Evolutionary conservation across 106 monocot species (phyloP).

Genomic region (Phalaenopsis equestris): DNA sequence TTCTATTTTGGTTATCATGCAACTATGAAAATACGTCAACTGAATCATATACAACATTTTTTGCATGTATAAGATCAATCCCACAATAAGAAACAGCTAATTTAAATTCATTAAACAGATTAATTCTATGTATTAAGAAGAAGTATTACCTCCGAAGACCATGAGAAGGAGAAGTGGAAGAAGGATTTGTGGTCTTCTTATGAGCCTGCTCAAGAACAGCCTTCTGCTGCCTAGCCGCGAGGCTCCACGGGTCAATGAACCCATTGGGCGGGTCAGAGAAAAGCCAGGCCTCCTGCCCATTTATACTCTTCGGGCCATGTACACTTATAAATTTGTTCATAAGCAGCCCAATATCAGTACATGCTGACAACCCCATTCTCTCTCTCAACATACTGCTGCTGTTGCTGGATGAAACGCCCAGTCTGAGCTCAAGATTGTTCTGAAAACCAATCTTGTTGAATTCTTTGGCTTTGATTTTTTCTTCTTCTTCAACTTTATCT

Average conservation of each 20-base stretch:
- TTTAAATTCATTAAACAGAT: neutral
- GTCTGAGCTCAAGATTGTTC: conserved; percentile 35
- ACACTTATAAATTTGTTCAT: neutral
- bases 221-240: conserved; percentile 57
- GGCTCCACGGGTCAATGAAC: conserved; percentile 50
- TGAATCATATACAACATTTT: too few relatives aligned
- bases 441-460: neutral
- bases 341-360: neutral
- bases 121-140: neutral
- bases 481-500: neutral
- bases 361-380: neutral
- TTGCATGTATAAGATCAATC: too few relatives aligned
- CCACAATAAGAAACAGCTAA: neutral
- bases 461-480: conserved; percentile 6
- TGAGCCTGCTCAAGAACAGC: conserved; percentile 33
- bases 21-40: too few relatives aligned
- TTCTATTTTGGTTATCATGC: too few relatives aligned
- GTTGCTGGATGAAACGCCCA: conserved; percentile 30
- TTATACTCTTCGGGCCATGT: too few relatives aligned
- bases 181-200: neutral
- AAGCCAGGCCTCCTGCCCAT: neutral
- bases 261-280: conserved; percentile 8
- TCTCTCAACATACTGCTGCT: neutral
- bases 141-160: conserved; percentile 3
- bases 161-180: neutral